Conservation (phyloP, 2,329 filamentous ascomycete species). For the Claviceps pusilla region DNA sequence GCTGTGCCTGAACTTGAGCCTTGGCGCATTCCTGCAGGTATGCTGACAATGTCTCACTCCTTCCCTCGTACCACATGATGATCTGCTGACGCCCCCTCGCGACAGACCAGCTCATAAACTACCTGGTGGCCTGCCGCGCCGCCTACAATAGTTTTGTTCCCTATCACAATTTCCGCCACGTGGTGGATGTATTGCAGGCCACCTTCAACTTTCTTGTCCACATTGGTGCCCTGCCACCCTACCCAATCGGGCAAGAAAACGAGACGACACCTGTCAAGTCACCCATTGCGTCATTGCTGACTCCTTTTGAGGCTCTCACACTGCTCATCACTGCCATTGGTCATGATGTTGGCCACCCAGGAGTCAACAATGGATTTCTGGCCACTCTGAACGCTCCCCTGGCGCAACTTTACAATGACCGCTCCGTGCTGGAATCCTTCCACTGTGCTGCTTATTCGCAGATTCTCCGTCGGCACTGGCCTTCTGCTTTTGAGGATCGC, state of each 20-base stretch:
- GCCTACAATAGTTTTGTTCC: conserved; percentile 96
- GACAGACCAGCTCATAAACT: conserved; percentile 65
- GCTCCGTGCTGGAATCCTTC: conserved; percentile 90
- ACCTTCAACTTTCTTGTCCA: conserved; percentile 78
- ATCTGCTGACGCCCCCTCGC: conserved; percentile 23
- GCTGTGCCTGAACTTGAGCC: conserved; percentile 63
- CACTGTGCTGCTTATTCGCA: conserved; percentile 96
- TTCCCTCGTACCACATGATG: not conserved
- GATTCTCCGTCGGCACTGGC: conserved; percentile 87
- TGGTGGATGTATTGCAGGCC: conserved; percentile 88
- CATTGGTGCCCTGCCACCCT: conserved; percentile 60
- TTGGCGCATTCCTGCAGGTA: conserved; percentile 68
- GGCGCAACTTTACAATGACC: conserved; percentile 91
- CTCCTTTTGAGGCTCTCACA: conserved; percentile 75
- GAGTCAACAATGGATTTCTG: conserved; percentile 94
- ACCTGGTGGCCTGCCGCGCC: conserved; percentile 72
- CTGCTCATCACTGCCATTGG: conserved; percentile 91
- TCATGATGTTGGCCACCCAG: conserved; percentile 92
- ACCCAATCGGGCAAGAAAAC: conserved; percentile 28
- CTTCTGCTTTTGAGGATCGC: conserved; percentile 59
- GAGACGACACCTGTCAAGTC: conserved; percentile 30
- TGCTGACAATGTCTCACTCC: conserved; percentile 14
- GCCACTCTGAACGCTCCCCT: conserved; percentile 83
- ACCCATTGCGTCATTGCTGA: conserved; percentile 59
- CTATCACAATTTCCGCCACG: conserved; percentile 97